A percentile compares a stretch with the other conserved stretches of the same genome.
Evolutionary conservation across 176 grass and related monocot species (phyloP).

Genomic region (Panicum miliaceum): DNA sequence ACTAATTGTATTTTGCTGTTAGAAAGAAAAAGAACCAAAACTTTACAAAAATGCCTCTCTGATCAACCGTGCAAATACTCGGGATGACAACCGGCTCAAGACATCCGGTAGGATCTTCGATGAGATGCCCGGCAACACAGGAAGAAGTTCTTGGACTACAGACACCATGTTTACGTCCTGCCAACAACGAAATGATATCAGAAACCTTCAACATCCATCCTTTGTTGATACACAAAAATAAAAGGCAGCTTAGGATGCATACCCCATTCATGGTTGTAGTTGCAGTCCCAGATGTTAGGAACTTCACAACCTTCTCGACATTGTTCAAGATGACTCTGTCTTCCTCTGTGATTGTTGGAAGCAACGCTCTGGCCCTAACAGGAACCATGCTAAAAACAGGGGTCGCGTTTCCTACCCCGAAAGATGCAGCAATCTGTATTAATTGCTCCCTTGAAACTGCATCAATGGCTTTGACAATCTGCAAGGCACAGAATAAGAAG

Average conservation of each 20-base stretch:
- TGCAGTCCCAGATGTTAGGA: constrained; percentile 71
- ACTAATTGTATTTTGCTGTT: constrained; percentile 28
- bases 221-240: background rate
- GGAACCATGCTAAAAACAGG: constrained; percentile 94
- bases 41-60: constrained; percentile 80
- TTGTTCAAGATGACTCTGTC: constrained; percentile 94
- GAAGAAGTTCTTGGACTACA: constrained; percentile 81
- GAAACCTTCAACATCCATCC: constrained; percentile 3
- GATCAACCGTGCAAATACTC: constrained; percentile 83
- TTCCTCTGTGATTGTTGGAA: constrained; percentile 91
- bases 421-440: constrained; percentile 66
- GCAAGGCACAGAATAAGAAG: constrained; percentile 24
- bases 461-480: constrained; percentile 99
- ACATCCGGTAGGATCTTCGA: constrained; percentile 87
- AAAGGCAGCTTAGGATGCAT: constrained; percentile 16
- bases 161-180: constrained; percentile 74
- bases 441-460: constrained; percentile 91
- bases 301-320: constrained; percentile 88
- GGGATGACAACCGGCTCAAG: constrained; percentile 72
- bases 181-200: constrained; percentile 15
- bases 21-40: background rate
- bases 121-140: constrained; percentile 82
- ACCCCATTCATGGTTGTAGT: constrained; percentile 64
- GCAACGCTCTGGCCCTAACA: constrained; percentile 58
- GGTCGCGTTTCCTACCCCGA: constrained; percentile 62